Evolutionary conservation across 306 rosid genomes (phyloP), one percentile per base, ranked within the genome.

Genomic region (Vicia villosa): DNA sequence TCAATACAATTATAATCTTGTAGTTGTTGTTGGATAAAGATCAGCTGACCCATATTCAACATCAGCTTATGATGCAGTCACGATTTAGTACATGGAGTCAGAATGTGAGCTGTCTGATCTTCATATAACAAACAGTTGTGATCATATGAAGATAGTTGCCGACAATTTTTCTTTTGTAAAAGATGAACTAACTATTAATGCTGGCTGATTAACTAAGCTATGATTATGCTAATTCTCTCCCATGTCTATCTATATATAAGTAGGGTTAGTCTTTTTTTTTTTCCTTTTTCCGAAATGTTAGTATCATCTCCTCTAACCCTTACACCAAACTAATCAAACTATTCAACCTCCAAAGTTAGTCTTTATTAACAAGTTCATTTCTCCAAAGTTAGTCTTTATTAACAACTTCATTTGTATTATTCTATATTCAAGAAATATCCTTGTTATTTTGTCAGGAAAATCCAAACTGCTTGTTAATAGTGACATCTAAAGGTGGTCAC

Each of bases 401-500:
- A 49, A 49, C 56, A 14, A n/a, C 8, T 60, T 60, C n/a, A 11
- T 7, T 32, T 32, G 10, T 52, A 20, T 52, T 52, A 28, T 34
- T 65, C 40, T 28, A 54, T 24, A 30, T 42, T 70, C n/a, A 46
- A 60, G 36, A 52, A 38, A 45, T 51, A 54, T 15, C 49, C 16
- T 51, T 60, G 11, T 45, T 78, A 43, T 83, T 54, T 32, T 85
- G 54, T 20, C 81, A 90, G 98, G 90, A 83, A 74, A 94, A 94
- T 78, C 86, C 92, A 15, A 85, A 94, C 68, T 90, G 97, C 84
- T 57, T 94, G 79, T 82, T 94, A 78, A 73, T 90, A 66, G 95
- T 94, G 86, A 94, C 98, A 42, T 86, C 98, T 26, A 77, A 90
- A 80, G 98, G 98, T 21, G 97, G 98, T 12, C 98, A 94, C 79